phyloP scores from a whole-genome alignment of 2,329 filamentous ascomycete species.

The Phyllosticta citriasiana region DNA sequence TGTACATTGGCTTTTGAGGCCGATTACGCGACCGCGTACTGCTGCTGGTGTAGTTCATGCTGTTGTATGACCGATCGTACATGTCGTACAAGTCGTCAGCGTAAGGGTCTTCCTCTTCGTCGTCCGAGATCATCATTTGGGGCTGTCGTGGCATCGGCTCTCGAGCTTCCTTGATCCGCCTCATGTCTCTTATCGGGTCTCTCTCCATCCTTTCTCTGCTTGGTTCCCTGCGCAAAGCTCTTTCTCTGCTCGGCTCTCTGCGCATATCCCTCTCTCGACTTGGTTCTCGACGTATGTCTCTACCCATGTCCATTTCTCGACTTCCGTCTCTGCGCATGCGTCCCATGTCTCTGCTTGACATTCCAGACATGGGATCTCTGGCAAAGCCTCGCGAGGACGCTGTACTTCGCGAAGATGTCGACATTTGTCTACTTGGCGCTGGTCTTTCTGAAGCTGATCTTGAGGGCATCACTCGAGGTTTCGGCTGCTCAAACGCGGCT shows the following conservation, averaged over 20 bases:
- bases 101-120: conserved; percentile 51
- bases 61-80: conserved; percentile 40
- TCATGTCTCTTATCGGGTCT: background rate
- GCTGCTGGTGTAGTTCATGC: conserved; percentile 16
- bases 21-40: conserved; percentile 23
- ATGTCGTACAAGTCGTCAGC: conserved; percentile 53
- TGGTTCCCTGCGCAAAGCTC: conserved; percentile 16
- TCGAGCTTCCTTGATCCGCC: conserved; percentile 14
- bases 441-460: conserved; percentile 37
- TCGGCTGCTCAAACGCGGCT: conserved; percentile 36
- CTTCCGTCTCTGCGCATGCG: conserved; percentile 2
- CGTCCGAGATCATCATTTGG: conserved; percentile 25
- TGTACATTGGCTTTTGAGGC: conserved; percentile 48
- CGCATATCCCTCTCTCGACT: background rate
- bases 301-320: conserved; percentile 7
- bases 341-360: conserved; percentile 11
- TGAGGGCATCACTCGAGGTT: conserved; percentile 28
- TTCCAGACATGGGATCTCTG: conserved; percentile 12
- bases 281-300: background rate
- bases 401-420: conserved; percentile 17
- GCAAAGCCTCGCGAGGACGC: background rate
- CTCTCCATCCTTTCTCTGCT: conserved; percentile 12
- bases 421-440: conserved; percentile 26
- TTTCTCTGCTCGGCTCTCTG: conserved; percentile 23
- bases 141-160: background rate